These are phyloP conservation scores for Ramaria rubella DNA, from an alignment of 768 basidiomycete species.

Conservation along the genomic window DNA sequence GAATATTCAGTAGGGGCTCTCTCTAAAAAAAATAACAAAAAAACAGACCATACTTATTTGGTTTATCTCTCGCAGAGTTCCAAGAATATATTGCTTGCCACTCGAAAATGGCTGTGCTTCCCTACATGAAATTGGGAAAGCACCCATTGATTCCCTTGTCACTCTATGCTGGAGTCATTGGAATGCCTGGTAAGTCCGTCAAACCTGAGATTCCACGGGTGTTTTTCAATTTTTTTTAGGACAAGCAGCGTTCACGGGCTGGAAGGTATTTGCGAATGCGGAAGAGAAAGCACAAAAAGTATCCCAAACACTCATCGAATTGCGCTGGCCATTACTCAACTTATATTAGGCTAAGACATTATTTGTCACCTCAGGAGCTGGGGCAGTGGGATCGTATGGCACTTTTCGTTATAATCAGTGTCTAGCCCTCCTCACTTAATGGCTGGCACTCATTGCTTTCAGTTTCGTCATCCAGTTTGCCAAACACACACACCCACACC, in stretches of 20 bases:
- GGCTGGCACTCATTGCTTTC: neutral
- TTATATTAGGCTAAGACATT: constrained; percentile 38
- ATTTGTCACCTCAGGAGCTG: constrained; percentile 43
- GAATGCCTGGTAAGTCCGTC: constrained; percentile 30
- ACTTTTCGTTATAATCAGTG: neutral
- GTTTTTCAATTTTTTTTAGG: constrained; percentile 14
- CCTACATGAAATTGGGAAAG: constrained; percentile 31
- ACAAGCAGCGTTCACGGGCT: constrained; percentile 31
- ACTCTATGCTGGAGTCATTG: constrained; percentile 42
- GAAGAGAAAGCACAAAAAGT: constrained; percentile 28
- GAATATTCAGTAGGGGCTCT: constrained; percentile 22
- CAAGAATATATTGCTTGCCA: constrained; percentile 30
- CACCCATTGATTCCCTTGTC: constrained; percentile 42
- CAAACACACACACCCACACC: constrained; percentile 26
- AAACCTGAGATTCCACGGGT: neutral
- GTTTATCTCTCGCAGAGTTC: constrained; percentile 25
- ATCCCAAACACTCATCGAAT: too few relatives aligned
- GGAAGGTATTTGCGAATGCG: constrained; percentile 33
- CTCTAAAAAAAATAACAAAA: neutral
- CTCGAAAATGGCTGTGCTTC: constrained; percentile 20
- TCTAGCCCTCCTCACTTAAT: neutral
- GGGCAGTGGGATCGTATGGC: constrained; percentile 56
- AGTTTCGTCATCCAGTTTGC: constrained; percentile 32
- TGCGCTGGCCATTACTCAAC: neutral
- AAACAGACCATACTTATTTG: constrained; percentile 3